Percentiles rank a stretch among this genome's conserved stretches.
These are phyloP conservation scores for Penicillium janthinellum DNA, from an alignment of 2,329 filamentous ascomycete genomes.

Conservation along the genomic window DNA sequence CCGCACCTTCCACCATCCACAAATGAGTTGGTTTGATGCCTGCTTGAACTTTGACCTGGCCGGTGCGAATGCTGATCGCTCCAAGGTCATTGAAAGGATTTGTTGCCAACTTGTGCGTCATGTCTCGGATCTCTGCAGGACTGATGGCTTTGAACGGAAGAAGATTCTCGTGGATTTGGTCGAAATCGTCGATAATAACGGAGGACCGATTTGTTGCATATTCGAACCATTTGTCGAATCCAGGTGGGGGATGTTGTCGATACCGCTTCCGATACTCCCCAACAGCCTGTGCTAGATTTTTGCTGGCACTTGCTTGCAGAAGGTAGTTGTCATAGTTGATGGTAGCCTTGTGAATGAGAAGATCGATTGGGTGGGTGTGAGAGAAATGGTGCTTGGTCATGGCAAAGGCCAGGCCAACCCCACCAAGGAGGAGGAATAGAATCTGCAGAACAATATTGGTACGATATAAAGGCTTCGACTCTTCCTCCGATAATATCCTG, in stretches of 20 bases:
- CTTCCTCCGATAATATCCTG: conserved; percentile 31
- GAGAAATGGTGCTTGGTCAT: conserved; percentile 44
- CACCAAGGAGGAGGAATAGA: conserved; percentile 45
- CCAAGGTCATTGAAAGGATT: conserved; percentile 59
- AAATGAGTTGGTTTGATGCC: conserved; percentile 58
- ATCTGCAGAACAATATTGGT: conserved; percentile 38
- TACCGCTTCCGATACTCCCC: conserved; percentile 56
- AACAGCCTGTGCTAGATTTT: conserved; percentile 53
- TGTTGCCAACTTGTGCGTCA: conserved; percentile 56
- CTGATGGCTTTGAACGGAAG: conserved; percentile 57
- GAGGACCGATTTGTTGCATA: conserved; percentile 57
- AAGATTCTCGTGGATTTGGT: conserved; percentile 60
- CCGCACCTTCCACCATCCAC: conserved; percentile 60
- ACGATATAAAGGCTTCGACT: conserved; percentile 30
- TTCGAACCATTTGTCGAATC: conserved; percentile 62
- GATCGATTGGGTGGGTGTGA: conserved; percentile 57
- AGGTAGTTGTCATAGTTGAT: conserved; percentile 53
- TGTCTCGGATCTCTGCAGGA: conserved; percentile 53
- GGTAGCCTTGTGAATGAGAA: conserved; percentile 55
- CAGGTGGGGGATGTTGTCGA: conserved; percentile 57
- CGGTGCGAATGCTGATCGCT: conserved; percentile 58
- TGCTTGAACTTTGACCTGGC: conserved; percentile 52
- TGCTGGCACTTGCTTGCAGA: conserved; percentile 51
- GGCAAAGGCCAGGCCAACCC: conserved; percentile 45
- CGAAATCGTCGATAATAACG: conserved; percentile 61